These are phyloP conservation scores for Emmonsia crescens DNA, from an alignment of 2,329 filamentous ascomycete genomes.

Conservation along the genomic window DNA sequence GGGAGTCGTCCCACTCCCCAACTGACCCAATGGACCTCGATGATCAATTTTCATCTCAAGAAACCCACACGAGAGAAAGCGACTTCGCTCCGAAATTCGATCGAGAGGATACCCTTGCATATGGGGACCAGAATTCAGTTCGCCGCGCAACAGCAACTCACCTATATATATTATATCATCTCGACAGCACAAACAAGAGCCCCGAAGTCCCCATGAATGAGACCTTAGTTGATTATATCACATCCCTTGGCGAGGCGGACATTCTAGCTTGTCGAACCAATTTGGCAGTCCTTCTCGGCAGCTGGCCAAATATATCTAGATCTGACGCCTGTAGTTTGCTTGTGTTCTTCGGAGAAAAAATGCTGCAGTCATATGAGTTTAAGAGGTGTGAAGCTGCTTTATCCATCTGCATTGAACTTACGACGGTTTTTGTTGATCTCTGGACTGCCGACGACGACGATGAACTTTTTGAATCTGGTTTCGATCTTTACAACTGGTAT, in stretches of 20 bases:
- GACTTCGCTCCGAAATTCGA: conserved; percentile 21
- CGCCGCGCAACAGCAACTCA: conserved; percentile 27
- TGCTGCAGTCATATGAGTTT: conserved; percentile 47
- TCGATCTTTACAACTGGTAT: conserved; percentile 71
- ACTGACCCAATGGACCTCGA: conserved; percentile 36
- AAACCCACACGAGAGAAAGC: conserved; percentile 16
- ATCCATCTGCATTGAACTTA: conserved; percentile 54
- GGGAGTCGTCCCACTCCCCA: conserved; percentile 8
- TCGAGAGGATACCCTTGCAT: conserved; percentile 22
- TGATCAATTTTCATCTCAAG: conserved; percentile 22
- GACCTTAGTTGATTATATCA: conserved; percentile 27
- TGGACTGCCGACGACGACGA: conserved; percentile 51
- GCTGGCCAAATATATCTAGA: conserved; percentile 17
- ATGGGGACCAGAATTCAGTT: conserved; percentile 25
- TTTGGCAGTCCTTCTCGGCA: conserved; percentile 22
- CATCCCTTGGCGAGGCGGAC: conserved; percentile 26
- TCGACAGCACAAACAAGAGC: conserved; percentile 7
- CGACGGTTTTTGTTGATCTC: conserved; percentile 51
- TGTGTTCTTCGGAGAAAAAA: conserved; percentile 37
- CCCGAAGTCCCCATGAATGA: conserved; percentile 1
- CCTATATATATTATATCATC: conserved; percentile 22
- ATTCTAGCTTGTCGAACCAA: conserved; percentile 25
- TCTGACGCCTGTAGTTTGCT: conserved; percentile 36
- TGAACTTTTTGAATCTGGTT: conserved; percentile 53
- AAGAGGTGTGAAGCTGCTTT: conserved; percentile 65